Conservation (phyloP, 2,329 filamentous ascomycete genomes). For the Alternaria viburni region DNA sequence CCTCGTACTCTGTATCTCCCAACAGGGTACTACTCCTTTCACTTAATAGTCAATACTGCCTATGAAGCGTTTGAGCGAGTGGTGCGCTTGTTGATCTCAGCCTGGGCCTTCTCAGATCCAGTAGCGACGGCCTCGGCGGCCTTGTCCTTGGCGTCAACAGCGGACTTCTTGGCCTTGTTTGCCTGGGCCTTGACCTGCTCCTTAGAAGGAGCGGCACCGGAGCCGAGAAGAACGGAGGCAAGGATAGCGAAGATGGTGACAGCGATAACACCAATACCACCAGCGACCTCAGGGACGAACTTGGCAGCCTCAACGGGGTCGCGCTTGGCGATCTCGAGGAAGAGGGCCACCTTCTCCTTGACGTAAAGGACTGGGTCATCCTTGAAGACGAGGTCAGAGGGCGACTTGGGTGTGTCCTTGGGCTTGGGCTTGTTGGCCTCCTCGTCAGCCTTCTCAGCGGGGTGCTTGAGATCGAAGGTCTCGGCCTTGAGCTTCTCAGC, state of each 20-base stretch:
- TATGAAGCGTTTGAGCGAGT: constrained; percentile 53
- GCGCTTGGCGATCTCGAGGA: constrained; percentile 81
- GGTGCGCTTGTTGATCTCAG: constrained; percentile 67
- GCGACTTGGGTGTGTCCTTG: constrained; percentile 68
- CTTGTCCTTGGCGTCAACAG: constrained; percentile 70
- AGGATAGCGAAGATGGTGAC: constrained; percentile 74
- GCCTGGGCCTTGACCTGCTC: constrained; percentile 73
- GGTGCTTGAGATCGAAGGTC: constrained; percentile 88
- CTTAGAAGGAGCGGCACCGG: constrained; percentile 67
- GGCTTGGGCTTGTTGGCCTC: constrained; percentile 80
- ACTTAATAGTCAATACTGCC: not conserved
- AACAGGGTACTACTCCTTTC: not conserved
- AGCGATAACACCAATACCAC: constrained; percentile 73
- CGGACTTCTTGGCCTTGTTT: constrained; percentile 77
- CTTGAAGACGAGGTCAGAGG: constrained; percentile 81
- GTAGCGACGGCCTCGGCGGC: constrained; percentile 67
- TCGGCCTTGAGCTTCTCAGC: constrained; percentile 87
- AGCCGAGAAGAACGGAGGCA: constrained; percentile 70
- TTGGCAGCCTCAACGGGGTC: constrained; percentile 85
- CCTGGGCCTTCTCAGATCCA: constrained; percentile 77
- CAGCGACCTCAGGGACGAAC: constrained; percentile 90
- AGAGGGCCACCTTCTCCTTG: constrained; percentile 92
- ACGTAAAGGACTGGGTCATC: constrained; percentile 89
- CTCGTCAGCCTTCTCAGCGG: constrained; percentile 80
- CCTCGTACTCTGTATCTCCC: not conserved